phyloP scores from a whole-genome alignment of 2,329 filamentous ascomycete species.

The Exserohilum rostratum region DNA sequence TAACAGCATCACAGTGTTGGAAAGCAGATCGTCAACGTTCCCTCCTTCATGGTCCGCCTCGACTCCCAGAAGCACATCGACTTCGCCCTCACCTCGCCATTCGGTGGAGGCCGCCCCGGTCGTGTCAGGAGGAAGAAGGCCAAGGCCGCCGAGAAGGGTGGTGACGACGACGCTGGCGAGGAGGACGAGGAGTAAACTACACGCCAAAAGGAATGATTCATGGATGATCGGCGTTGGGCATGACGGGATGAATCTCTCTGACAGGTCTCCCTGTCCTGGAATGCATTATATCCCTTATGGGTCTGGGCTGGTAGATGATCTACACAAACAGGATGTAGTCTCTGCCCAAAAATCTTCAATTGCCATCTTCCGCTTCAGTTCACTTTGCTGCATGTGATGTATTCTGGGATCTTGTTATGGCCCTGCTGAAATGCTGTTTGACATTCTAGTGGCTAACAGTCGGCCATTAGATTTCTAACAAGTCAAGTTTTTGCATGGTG shows the following conservation, averaged over 20 bases:
- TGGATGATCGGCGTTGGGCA: conserved; percentile 46
- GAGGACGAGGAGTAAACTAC: conserved; percentile 73
- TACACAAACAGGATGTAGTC: conserved; percentile 38
- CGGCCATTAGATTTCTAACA: too few relatives aligned
- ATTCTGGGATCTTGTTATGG: neutral
- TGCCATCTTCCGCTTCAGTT: conserved; percentile 33
- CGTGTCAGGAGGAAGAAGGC: conserved; percentile 99
- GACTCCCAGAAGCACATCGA: conserved; percentile 99
- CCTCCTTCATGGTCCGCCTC: conserved; percentile 98
- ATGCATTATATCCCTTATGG: conserved; percentile 41
- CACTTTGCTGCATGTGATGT: neutral
- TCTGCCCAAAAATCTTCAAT: conserved; percentile 43
- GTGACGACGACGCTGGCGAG: conserved; percentile 81
- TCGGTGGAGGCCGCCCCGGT: conserved; percentile 94
- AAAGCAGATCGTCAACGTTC: conserved; percentile 99
- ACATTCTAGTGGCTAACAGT: neutral
- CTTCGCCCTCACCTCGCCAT: conserved; percentile 96
- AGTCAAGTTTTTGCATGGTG: too few relatives aligned
- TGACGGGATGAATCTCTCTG: conserved; percentile 43
- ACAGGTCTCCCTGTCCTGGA: conserved; percentile 37
- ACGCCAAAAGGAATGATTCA: conserved; percentile 38
- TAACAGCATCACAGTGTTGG: conserved; percentile 70
- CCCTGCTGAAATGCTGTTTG: neutral
- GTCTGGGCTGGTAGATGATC: conserved; percentile 35
- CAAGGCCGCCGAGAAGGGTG: conserved; percentile 87